Conservation (phyloP, 805 yeast species). For the Dipodascopsis tothii region DNA sequence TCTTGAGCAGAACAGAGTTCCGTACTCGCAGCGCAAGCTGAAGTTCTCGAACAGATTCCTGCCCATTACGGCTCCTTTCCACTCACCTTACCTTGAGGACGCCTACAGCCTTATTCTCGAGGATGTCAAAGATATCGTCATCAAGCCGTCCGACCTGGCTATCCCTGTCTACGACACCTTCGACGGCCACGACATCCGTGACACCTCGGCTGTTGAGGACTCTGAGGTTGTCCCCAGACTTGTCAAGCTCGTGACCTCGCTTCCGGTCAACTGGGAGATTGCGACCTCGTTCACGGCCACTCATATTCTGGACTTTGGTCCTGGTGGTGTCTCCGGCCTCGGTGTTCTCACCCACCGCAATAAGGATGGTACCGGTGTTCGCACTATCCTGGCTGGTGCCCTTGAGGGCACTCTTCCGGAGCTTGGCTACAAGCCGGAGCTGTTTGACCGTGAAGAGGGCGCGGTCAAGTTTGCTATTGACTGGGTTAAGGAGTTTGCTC, state of each 20-base stretch:
- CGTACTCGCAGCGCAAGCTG: slow-evolving; percentile 86
- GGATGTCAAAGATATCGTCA: slow-evolving; percentile 59
- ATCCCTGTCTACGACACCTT: slow-evolving; percentile 90
- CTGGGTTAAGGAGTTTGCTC: slow-evolving; percentile 85
- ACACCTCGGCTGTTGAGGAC: slow-evolving; percentile 25
- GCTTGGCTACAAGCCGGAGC: slow-evolving; percentile 90
- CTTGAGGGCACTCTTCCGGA: slow-evolving; percentile 68
- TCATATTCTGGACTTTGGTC: slow-evolving; percentile 94
- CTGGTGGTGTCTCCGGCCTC: slow-evolving; percentile 95
- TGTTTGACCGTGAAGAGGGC: slow-evolving; percentile 62
- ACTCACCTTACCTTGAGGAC: slow-evolving; percentile 70
- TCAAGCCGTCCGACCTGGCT: slow-evolving; percentile 47
- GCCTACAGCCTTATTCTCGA: slow-evolving; percentile 60
- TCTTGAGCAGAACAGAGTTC: slow-evolving; percentile 89
- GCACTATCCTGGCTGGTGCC: slow-evolving; percentile 90
- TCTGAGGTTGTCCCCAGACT: slow-evolving; percentile 51
- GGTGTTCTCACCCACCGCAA: slow-evolving; percentile 95
- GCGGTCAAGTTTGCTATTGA: slow-evolving; percentile 75
- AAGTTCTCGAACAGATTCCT: slow-evolving; percentile 88
- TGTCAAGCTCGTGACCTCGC: slow-evolving; percentile 72
- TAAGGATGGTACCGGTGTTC: slow-evolving; percentile 96
- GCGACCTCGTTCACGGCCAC: slow-evolving; percentile 76
- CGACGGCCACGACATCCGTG: slow-evolving; percentile 71
- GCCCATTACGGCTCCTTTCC: slow-evolving; percentile 96
- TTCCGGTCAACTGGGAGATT: slow-evolving; percentile 90